Evolutionary conservation across 768 basidiomycete species (phyloP), one percentile per base, ranked within the genome.

Genomic region (Mycena chlorophos): DNA sequence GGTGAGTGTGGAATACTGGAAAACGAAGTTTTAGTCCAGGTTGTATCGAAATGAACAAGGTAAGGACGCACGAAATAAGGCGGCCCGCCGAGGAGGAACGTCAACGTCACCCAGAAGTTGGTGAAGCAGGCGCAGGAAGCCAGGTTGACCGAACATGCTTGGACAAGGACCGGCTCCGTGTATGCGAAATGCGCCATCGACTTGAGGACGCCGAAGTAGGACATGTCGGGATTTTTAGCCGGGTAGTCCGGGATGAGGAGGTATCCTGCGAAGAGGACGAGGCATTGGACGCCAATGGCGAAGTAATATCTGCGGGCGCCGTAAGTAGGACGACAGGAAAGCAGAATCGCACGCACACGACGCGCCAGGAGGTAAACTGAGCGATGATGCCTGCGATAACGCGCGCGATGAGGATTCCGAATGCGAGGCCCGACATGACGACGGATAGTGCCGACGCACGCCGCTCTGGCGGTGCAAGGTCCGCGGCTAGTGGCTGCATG

Each of bases 171-270:
- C 0, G 93, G 92, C 68, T 94, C 89, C 0, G 88, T 94, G 31
- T 86, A 76, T 0, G 84, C 74, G 61, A 85, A 88, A 68, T 85
- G 87, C 4, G 74, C 85, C 92, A 94, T 94, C 8, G 86, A 87
- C 69, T 75, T 82, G 28, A 91, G 69, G 43, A 93, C 87, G 17
- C 83, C 71, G 60, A 74, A 76, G 69, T 94, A 94, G 3, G 81
- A 83, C 56, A 91, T 53, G 43, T 81, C 71, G n/a, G 66, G 69
- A 65, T 88, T 88, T 66, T 88, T 91, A 10, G 87, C 81, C 1
- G 90, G 92, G 62, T 87, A 92, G 69, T 95, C 91, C 0, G 91
- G 91, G 16, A 93, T 70, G 49, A 85, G 60, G n/a, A 82, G 66
- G 65, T 86, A 93, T 23, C 83, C 70, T 25, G 86, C 74, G 3